These are phyloP conservation scores for Penicillium flavigenum DNA, from an alignment of 495 filamentous ascomycete species.

Conservation along the genomic window DNA sequence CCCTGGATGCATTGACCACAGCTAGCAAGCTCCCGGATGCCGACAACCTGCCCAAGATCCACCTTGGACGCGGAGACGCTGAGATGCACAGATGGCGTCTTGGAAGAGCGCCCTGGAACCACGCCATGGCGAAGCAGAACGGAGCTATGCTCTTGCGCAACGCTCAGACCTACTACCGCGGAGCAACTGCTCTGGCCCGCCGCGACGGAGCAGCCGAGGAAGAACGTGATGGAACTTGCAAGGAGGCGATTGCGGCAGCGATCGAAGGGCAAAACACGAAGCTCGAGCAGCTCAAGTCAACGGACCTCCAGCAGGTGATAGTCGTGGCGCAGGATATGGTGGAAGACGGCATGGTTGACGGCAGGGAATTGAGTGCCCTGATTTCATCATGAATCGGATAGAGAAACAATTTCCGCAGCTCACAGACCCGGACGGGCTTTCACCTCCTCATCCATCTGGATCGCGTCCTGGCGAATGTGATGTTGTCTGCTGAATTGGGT, in stretches of 20 bases:
- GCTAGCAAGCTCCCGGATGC: constrained; percentile 52
- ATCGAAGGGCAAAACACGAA: constrained; percentile 44
- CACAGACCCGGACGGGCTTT: constrained; percentile 30
- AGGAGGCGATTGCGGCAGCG: constrained; percentile 47
- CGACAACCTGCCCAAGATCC: constrained; percentile 59
- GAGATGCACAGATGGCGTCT: constrained; percentile 60
- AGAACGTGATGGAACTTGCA: constrained; percentile 46
- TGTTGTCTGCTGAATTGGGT: constrained; percentile 41
- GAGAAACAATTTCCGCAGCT: constrained; percentile 10
- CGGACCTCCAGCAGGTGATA: constrained; percentile 32
- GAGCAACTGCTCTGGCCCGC: constrained; percentile 51
- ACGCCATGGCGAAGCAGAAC: constrained; percentile 48
- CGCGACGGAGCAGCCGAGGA: constrained; percentile 44
- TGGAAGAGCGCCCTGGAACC: constrained; percentile 47
- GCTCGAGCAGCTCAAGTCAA: constrained; percentile 38
- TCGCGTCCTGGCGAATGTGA: constrained; percentile 42
- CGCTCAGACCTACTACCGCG: constrained; percentile 63
- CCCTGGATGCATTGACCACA: constrained; percentile 49
- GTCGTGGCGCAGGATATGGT: constrained; percentile 48
- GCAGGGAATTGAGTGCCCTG: constrained; percentile 36
- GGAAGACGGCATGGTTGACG: constrained; percentile 48
- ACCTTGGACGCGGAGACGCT: constrained; percentile 60
- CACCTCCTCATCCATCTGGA: constrained; percentile 47
- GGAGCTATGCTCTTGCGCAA: constrained; percentile 55
- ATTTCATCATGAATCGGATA: constrained; percentile 35